Evolutionary conservation across 495 filamentous ascomycete genomes (phyloP).

Genomic region (Penicillium roqueforti): DNA sequence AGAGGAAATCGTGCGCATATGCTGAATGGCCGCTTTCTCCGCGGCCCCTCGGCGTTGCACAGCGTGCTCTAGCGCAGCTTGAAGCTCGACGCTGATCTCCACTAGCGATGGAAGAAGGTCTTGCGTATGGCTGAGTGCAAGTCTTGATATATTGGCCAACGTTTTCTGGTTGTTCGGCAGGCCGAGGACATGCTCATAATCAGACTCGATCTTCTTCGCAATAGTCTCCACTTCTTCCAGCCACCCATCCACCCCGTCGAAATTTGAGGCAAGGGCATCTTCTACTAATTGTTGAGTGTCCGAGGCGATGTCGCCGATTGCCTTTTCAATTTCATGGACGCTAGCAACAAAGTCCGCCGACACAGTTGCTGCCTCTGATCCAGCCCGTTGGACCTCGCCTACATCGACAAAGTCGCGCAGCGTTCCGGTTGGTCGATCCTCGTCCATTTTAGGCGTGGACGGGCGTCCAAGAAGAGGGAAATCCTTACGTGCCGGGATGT

Average conservation of each 20-base stretch:
- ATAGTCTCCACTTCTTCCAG: slow-evolving; percentile 83
- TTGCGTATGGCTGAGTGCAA: slow-evolving; percentile 79
- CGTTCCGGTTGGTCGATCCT: slow-evolving; percentile 39
- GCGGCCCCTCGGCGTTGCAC: slow-evolving; percentile 59
- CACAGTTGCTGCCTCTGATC: slow-evolving; percentile 40
- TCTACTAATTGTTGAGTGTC: slow-evolving; percentile 53
- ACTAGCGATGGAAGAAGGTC: slow-evolving; percentile 78
- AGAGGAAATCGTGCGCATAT: slow-evolving; percentile 75
- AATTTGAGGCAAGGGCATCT: slow-evolving; percentile 25
- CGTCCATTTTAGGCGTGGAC: slow-evolving; percentile 40
- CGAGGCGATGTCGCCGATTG: slow-evolving; percentile 48
- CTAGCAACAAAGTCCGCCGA: slow-evolving; percentile 51
- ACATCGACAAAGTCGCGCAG: slow-evolving; percentile 70
- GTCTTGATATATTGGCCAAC: slow-evolving; percentile 75
- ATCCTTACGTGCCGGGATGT: slow-evolving; percentile 57
- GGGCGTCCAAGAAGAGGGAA: slow-evolving; percentile 49
- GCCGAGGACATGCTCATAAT: slow-evolving; percentile 73
- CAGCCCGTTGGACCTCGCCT: slow-evolving; percentile 62
- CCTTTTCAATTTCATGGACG: slow-evolving; percentile 47
- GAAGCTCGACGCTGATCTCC: slow-evolving; percentile 69
- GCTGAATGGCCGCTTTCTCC: slow-evolving; percentile 54
- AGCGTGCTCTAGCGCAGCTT: slow-evolving; percentile 62
- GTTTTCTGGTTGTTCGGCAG: slow-evolving; percentile 66
- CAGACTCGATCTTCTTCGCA: slow-evolving; percentile 77
- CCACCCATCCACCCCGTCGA: slow-evolving; percentile 51